Evolutionary conservation across 148 eudicot species (phyloP), one percentile per base, ranked within the genome.

Genomic region (Selenicereus undatus): DNA sequence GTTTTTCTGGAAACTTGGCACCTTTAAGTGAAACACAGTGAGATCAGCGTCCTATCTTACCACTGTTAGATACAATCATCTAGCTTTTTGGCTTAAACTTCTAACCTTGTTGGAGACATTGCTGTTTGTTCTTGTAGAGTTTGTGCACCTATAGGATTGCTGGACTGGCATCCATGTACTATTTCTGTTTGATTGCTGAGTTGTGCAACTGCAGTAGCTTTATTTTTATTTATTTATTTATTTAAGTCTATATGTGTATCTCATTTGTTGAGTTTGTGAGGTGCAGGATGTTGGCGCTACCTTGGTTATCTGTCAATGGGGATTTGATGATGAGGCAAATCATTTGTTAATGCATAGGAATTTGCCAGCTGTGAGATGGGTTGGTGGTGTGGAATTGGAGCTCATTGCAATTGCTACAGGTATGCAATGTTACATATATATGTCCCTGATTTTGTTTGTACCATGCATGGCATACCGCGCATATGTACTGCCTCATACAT

Each of bases 231-330:
- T 64, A n/a, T 1, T 10, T 11, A 32, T 26, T 1, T 22, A 8
- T 64, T 7, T 24, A 22, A 22, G 6, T 24, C 2, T 7, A 5
- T 13, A 54, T 42, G 54, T 60, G 10, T 76, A 21, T 74, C 68
- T 71, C 64, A 74, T 76, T 73, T 62, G 76, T 71, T 11, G 70
- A 29, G 13, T 62, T 78, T 79, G 36, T 60, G 78, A 8, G 27
- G 77, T 77, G 74, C 89, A 95, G 98, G 98, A 95, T 89, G 97
- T 92, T 86, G 98, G 97, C 71, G 97, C 97, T 39, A 93, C 98
- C 64, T 83, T 95, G 90, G 98, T 95, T 75, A 95, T 95, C 85
- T 95, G 97, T 81, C 98, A 95, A 81, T 95, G 97, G 98, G 98
- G 97, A 52, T 95, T 95, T 84, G 98, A 93, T 82, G 98, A 95